Evolutionary conservation across 2,329 filamentous ascomycete genomes (phyloP), one percentile per base, ranked within the genome.

Genomic region (Trichoderma sp.): DNA sequence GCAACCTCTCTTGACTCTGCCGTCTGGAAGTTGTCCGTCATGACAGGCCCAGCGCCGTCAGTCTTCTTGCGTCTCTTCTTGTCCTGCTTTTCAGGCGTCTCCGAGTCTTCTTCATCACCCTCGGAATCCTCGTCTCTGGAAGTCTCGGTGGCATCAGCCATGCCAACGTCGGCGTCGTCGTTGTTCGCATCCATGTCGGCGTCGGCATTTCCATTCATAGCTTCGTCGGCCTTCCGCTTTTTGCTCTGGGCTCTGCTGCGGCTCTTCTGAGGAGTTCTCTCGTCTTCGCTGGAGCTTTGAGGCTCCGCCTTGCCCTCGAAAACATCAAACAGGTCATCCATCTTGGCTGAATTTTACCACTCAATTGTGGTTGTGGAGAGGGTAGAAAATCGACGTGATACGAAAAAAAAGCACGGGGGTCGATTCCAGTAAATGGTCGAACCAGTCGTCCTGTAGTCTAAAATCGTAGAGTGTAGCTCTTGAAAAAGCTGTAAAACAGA

Each of bases 21-120:
- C 14, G 96, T 98, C 84, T 98, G 91, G 81, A 99, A 99, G 14
- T 92, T 90, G 83, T 99, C 96, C 24, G 95, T 94, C 76, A 98
- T 89, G 61, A 98, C 91, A 6, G 95, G 93, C 0, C 72, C 80
- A 73, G 91, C 92, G 11, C 89, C 89, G 77, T 92, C 92, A 71
- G 84, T 85, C 76, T 90, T 88, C 79, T 89, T 87, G 76, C 88
- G 86, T 67, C 87, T 86, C 75, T 92, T 89, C 81, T 93, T 94
- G 72, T 82, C 81, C 74, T 83, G 82, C 68, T 89, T 84, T 70
- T 86, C 85, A 4, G 84, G 83, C 57, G 83, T 84, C 53, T 85
- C 83, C 1, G 82, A 82, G 26, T 80, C 77, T 26, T 83, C 80
- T 28, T 83, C 80, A 26, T 83, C 80, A 3, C 77, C 78, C 14